These are phyloP conservation scores for Pseudoneurospora amorphoporcata DNA, from an alignment of 495 filamentous ascomycete species.

Conservation along the genomic window DNA sequence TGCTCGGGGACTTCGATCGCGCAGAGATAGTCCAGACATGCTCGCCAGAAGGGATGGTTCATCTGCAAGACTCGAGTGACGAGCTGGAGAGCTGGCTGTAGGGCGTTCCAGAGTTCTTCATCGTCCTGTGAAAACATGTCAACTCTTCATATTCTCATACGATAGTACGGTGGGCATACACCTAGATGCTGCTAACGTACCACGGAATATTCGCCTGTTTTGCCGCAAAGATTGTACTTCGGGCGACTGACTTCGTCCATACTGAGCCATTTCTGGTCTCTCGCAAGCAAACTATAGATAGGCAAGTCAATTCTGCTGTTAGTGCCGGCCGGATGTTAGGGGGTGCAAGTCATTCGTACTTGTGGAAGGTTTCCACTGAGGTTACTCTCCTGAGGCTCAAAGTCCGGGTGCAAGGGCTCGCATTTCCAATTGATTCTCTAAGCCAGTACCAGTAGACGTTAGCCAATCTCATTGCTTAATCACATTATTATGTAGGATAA, in stretches of 20 bases:
- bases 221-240: slow-evolving; percentile 18
- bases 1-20: not conserved
- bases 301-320: not conserved
- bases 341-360: slow-evolving; percentile 9
- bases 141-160: not conserved
- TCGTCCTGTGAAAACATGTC: slow-evolving; percentile 8
- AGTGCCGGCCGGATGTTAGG: not conserved
- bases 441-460: not conserved
- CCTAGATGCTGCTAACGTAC: slow-evolving; percentile 6
- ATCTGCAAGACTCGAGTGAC: slow-evolving; percentile 12
- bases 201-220: slow-evolving; percentile 11
- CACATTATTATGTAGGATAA: not conserved
- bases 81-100: slow-evolving; percentile 23
- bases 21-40: slow-evolving; percentile 13
- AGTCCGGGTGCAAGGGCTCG: slow-evolving; percentile 10
- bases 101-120: slow-evolving; percentile 21
- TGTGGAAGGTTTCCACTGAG: slow-evolving; percentile 12
- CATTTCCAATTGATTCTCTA: slow-evolving; percentile 5
- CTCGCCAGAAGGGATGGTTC: slow-evolving; percentile 9
- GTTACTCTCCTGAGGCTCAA: not conserved
- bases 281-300: not conserved
- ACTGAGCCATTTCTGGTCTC: slow-evolving; percentile 1
- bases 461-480: not conserved
- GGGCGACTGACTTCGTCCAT: slow-evolving; percentile 7
- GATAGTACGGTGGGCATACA: not conserved